Percentiles rank a stretch among this genome's conserved stretches.
These are phyloP conservation scores for Fusarium nodosum DNA, from an alignment of 2,329 filamentous ascomycete species.

Conservation along the genomic window DNA sequence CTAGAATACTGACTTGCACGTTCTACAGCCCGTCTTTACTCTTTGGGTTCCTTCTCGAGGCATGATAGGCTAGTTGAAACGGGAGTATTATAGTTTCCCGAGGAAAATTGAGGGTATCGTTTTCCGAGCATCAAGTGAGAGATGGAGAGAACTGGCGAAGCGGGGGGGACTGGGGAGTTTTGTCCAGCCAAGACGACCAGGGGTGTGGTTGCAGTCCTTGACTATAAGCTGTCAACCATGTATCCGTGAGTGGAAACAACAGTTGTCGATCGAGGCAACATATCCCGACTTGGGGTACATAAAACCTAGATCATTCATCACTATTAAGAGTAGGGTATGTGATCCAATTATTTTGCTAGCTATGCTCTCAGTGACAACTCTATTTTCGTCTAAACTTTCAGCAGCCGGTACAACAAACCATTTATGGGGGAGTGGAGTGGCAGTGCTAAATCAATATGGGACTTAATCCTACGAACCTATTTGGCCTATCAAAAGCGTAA, in stretches of 20 bases:
- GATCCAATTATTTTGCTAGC: neutral
- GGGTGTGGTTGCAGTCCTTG: neutral
- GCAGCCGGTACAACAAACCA: neutral
- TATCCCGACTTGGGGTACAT: neutral
- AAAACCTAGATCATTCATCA: neutral
- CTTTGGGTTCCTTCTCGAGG: slow-evolving; percentile 51
- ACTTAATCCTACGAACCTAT: too few relatives aligned
- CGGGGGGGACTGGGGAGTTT: neutral
- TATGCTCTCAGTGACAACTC: neutral
- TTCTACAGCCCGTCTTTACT: slow-evolving; percentile 64
- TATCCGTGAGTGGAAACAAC: neutral
- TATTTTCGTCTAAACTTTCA: neutral
- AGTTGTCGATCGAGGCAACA: neutral
- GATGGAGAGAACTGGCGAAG: slow-evolving; percentile 1
- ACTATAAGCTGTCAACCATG: neutral
- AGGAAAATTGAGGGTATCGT: slow-evolving; percentile 1
- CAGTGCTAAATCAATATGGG: neutral
- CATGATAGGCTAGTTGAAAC: slow-evolving; percentile 29
- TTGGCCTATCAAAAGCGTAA: neutral
- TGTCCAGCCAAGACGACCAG: slow-evolving; percentile 1
- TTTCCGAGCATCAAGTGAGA: slow-evolving; percentile 7
- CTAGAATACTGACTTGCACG: slow-evolving; percentile 64
- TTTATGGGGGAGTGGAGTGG: neutral
- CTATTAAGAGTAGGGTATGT: neutral
- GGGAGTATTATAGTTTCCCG: neutral